Evolutionary conservation across 352 stramenopile species (phyloP), one percentile per base, ranked within the genome.

Genomic region (Phytophthora citrophthora): DNA sequence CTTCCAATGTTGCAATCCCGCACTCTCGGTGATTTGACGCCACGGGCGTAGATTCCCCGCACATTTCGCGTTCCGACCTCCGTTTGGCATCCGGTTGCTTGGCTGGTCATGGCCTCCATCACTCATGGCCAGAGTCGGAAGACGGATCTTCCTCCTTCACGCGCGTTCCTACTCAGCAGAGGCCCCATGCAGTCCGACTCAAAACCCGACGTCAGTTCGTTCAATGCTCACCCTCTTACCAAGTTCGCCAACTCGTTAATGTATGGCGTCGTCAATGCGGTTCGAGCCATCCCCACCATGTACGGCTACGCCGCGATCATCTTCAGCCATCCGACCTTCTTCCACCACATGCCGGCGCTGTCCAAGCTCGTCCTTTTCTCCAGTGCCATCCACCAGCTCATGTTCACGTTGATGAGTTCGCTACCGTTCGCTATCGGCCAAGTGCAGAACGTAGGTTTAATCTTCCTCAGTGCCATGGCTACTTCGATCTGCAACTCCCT

Each of bases 371-470:
- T 98, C 20, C 76, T 99, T 27, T 89, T 99, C 43, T 98, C 91
- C 24, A 97, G 90, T 29, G 88, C 96, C 12, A 74, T 99, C n/a
- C 97, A 99, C 75, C 96, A 94, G 51, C 64, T 91, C 67, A 89
- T 92, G 72, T 92, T 91, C 71, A 93, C 86, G 1, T 36, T 87
- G 5, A 82, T 98, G 51, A 98, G 86, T 45, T 91, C 89, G 26
- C 70, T 99, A 40, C 89, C 92, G 0, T 99, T 99, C 74, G 96
- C 97, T 9, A 97, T 99, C 27, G 97, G 96, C 4, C 96, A 98
- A 67, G 97, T 99, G 0, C 97, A 99, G 74, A 95, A 99, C 72
- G 96, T 96, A 6, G 97, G 97, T 1, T 84, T 99, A 6, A 99
- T 99, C 64, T 99, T 99, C 73, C 79, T 99, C 26, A 91, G 76